These are phyloP conservation scores for Trametes coccinea DNA, from an alignment of 768 basidiomycete genomes.

Conservation along the genomic window DNA sequence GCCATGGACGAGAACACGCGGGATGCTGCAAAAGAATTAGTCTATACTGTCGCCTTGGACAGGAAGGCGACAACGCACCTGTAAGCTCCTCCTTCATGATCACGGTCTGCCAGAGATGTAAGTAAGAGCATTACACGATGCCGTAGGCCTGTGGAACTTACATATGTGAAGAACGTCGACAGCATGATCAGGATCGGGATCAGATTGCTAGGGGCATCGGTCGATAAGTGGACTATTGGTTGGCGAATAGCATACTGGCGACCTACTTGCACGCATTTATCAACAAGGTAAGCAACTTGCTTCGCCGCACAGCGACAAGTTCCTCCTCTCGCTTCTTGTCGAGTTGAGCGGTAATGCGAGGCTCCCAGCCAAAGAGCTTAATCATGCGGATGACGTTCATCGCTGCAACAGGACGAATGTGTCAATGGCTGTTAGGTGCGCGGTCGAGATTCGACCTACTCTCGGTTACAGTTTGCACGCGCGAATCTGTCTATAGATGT, in stretches of 20 bases:
- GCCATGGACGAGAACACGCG: slow-evolving; percentile 22
- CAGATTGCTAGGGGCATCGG: slow-evolving; percentile 41
- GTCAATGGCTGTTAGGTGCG: neutral
- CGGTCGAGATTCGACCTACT: slow-evolving; percentile 12
- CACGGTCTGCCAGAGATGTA: slow-evolving; percentile 29
- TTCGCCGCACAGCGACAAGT: slow-evolving; percentile 51
- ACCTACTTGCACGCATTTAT: slow-evolving; percentile 45
- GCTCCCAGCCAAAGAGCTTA: slow-evolving; percentile 48
- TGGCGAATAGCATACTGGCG: no score
- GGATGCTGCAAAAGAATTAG: slow-evolving; percentile 8
- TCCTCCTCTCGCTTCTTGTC: slow-evolving; percentile 61
- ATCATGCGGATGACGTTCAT: slow-evolving; percentile 43
- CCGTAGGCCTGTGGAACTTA: slow-evolving; percentile 31
- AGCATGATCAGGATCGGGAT: slow-evolving; percentile 68
- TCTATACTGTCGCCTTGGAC: no score
- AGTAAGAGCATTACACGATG: no score
- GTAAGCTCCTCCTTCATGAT: slow-evolving; percentile 41
- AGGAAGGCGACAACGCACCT: slow-evolving; percentile 15
- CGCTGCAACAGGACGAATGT: slow-evolving; percentile 36
- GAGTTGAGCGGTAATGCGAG: slow-evolving; percentile 51
- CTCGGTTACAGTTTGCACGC: slow-evolving; percentile 50
- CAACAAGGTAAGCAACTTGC: slow-evolving; percentile 50
- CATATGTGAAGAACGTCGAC: slow-evolving; percentile 59
- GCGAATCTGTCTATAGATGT: slow-evolving; percentile 42
- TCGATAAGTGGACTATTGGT: no score